A percentile compares a stretch with the other conserved stretches of the same genome.
Conservation (phyloP, 129 eudicot species). For the Flaveria brownii region DNA sequence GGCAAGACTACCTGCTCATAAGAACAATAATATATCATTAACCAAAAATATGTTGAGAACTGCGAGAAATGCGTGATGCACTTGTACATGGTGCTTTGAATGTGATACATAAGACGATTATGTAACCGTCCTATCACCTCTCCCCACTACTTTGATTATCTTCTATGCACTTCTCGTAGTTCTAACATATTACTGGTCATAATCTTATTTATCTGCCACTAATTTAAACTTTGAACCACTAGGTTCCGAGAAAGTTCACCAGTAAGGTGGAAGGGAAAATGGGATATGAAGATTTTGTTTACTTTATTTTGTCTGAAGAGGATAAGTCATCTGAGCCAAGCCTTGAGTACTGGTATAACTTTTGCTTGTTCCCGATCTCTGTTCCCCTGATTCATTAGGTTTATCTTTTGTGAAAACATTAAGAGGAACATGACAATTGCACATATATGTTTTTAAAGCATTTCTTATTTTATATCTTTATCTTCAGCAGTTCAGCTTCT, state of each 20-base stretch:
- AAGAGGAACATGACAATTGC: background rate
- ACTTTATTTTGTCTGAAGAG: conserved; percentile 80
- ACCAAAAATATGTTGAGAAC: too few relatives aligned
- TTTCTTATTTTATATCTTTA: background rate
- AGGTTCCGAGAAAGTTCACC: conserved; percentile 85
- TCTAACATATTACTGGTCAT: background rate
- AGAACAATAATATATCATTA: background rate
- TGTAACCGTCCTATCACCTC: too few relatives aligned
- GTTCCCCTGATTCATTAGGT: background rate
- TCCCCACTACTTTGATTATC: too few relatives aligned
- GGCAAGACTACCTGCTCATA: background rate
- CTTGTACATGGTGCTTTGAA: too few relatives aligned
- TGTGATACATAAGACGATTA: too few relatives aligned
- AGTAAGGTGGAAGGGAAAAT: conserved; percentile 78
- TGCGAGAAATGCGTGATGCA: too few relatives aligned
- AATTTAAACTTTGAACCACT: conserved; percentile 19
- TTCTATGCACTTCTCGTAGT: too few relatives aligned
- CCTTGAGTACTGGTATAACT: conserved; percentile 73
- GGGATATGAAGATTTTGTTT: conserved; percentile 91
- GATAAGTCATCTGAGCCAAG: conserved; percentile 83
- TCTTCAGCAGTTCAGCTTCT: background rate
- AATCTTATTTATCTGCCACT: background rate
- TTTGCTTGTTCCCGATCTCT: background rate
- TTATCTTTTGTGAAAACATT: background rate
- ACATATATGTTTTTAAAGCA: background rate